A percentile compares a stretch with the other conserved stretches of the same genome.
These are phyloP conservation scores for Trichoderma afroharzianum DNA, from an alignment of 2,329 filamentous ascomycete species.

Conservation along the genomic window DNA sequence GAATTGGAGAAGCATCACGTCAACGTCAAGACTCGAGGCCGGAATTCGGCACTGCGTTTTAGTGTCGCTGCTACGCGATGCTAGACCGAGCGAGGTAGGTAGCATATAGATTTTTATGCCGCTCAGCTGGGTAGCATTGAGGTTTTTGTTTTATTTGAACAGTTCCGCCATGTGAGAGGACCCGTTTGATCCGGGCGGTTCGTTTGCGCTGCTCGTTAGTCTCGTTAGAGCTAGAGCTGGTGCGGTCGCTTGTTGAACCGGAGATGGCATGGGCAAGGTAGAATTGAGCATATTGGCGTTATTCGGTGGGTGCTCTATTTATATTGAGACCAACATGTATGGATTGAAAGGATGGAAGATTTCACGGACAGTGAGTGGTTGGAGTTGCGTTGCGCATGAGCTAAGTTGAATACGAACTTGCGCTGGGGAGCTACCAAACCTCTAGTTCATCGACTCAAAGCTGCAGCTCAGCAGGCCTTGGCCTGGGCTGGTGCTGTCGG, in stretches of 20 bases:
- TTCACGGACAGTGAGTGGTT: too few species aligned
- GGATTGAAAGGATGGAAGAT: too few species aligned
- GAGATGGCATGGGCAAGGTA: too few species aligned
- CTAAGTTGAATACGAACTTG: too few species aligned
- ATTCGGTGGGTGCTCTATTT: too few species aligned
- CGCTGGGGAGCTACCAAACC: too few species aligned
- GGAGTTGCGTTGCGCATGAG: too few species aligned
- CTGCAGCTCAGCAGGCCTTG: not conserved
- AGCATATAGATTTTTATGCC: not conserved
- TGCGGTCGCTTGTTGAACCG: not conserved
- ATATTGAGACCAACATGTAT: too few species aligned
- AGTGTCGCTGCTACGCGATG: not conserved
- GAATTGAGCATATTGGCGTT: too few species aligned
- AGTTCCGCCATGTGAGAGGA: not conserved
- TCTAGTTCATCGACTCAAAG: too few species aligned
- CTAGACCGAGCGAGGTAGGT: not conserved
- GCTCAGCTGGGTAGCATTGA: not conserved
- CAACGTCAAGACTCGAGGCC: not conserved
- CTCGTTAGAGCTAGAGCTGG: not conserved
- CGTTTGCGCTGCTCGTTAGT: not conserved
- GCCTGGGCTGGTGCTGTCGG: too few species aligned
- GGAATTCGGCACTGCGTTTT: not conserved
- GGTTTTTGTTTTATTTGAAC: not conserved
- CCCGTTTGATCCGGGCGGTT: not conserved
- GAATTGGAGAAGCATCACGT: conserved; percentile 14